A percentile compares a stretch with the other conserved stretches of the same genome.
Conservation (phyloP, 1,284 basidiomycete species). For the Rhizopogon hawkerae region DNA sequence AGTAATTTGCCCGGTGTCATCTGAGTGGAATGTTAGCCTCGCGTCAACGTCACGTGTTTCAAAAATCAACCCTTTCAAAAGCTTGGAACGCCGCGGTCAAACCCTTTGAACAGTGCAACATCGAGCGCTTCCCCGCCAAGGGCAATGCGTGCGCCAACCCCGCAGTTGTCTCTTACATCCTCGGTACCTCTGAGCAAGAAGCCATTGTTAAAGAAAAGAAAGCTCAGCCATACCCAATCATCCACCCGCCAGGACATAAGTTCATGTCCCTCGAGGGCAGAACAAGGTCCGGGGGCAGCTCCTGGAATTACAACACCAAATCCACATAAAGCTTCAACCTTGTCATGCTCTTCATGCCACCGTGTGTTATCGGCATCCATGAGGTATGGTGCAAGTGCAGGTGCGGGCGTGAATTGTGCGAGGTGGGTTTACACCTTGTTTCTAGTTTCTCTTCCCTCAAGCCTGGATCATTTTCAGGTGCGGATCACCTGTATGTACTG, state of each 20-base stretch:
- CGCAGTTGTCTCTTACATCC: constrained; percentile 9
- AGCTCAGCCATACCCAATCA: constrained; percentile 10
- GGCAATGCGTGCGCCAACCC: constrained; percentile 13
- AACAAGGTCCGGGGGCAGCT: constrained; percentile 8
- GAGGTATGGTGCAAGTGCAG: constrained; percentile 11
- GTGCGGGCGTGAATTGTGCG: not conserved
- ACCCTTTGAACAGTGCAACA: constrained; percentile 1
- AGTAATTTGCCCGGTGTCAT: too few relatives aligned
- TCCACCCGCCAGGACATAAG: constrained; percentile 11
- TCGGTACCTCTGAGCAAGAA: constrained; percentile 13
- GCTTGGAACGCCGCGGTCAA: not conserved
- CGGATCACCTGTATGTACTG: constrained; percentile 19
- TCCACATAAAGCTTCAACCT: constrained; percentile 11
- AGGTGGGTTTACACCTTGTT: not conserved
- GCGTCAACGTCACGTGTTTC: constrained; percentile 22
- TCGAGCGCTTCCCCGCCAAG: not conserved
- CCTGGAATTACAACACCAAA: too few relatives aligned
- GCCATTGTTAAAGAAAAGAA: constrained; percentile 20
- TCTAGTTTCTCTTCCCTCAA: not conserved
- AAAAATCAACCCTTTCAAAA: constrained; percentile 15
- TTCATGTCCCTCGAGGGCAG: constrained; percentile 12
- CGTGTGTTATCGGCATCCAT: constrained; percentile 18
- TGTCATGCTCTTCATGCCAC: constrained; percentile 25
- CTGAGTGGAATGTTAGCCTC: constrained; percentile 7
- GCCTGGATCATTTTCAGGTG: constrained; percentile 13